phyloP scores from a whole-genome alignment of 192 early-diverging fungal species.

The Linnemannia zychae region DNA sequence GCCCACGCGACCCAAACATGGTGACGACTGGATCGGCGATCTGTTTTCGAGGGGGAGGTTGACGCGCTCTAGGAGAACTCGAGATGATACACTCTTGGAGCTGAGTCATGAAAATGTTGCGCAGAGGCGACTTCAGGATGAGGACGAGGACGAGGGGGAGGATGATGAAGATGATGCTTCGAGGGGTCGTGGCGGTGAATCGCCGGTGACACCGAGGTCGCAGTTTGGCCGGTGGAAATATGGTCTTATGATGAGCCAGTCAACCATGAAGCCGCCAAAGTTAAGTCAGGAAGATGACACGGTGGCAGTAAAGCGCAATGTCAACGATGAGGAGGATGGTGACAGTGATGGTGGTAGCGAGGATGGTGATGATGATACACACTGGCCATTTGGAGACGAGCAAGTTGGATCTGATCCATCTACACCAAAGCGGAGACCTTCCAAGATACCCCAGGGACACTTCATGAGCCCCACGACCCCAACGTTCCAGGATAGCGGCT shows the following conservation, averaged over 20 bases:
- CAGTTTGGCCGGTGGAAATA: constrained; percentile 26
- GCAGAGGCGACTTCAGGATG: background rate
- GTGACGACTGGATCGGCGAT: background rate
- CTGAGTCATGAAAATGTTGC: background rate
- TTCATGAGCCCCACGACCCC: background rate
- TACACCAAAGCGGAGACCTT: background rate
- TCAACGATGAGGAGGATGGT: background rate
- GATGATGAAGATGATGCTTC: background rate
- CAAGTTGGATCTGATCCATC: background rate
- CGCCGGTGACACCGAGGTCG: constrained; percentile 20
- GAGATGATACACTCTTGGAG: background rate
- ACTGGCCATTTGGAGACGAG: background rate
- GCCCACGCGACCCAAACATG: background rate
- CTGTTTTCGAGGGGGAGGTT: background rate
- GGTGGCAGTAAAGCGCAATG: background rate
- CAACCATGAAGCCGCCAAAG: constrained; percentile 26
- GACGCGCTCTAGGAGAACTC: background rate
- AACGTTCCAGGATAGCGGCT: background rate
- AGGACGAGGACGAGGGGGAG: background rate
- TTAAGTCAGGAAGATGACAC: background rate
- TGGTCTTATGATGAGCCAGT: constrained; percentile 24
- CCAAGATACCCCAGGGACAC: background rate
- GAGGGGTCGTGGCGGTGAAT: background rate
- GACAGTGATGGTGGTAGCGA: background rate
- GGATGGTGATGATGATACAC: background rate